Base-by-base conservation (phyloP, 2,329 filamentous ascomycete genomes). In the Arthroderma uncinatum region DNA sequence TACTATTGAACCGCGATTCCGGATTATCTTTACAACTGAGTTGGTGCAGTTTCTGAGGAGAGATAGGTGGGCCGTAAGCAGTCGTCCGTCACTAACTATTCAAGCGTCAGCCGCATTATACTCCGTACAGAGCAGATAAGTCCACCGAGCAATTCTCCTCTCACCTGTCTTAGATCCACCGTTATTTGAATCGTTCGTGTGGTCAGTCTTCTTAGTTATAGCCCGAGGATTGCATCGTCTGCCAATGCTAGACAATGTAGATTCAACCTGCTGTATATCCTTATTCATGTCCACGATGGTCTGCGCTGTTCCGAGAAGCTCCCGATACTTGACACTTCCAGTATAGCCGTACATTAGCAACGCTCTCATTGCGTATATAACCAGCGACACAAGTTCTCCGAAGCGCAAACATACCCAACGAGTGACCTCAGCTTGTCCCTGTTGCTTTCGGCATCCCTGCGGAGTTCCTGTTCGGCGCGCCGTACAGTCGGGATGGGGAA, bases 301-400 rank as follows among this genome's bases (percentile, higher is more conserved):
- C 73, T 96, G 91, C 56, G 92, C 92, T 0, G 92, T 96, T 55
- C 88, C 88, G 25, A 97, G 82, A 7, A 97, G 82, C 65, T 93
- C 89, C 63, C 92, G 87, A 72, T 97, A 97, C 66, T 82, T 81
- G 64, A 80, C 76, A 19, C 81, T 84, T 50, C 16, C 34, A n/a
- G n/a, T 52, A 21, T 14, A 40, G 10, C 16, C 19, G 28, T 54
- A 39, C 3, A 44, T 57, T 44, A 55, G 50, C 40, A 59, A 53
- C 56, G 56, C 48, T 58, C 57, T 36, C 58, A 55, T 56, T 55
- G 14, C 6, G 4, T 47, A 34, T 16, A 47, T 40, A 50, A 42
- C n/a, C 39, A 58, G 10, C 25, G 8, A 19, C 7, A 12, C 12
- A 14, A 8, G 21, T 7, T 33, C 16, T 28, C 8, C 42, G 42